A percentile compares a stretch with the other conserved stretches of the same genome.
Evolutionary conservation across 371 early-diverging fungal genomes (phyloP).

Genomic region (Cokeromyces recurvatus): DNA sequence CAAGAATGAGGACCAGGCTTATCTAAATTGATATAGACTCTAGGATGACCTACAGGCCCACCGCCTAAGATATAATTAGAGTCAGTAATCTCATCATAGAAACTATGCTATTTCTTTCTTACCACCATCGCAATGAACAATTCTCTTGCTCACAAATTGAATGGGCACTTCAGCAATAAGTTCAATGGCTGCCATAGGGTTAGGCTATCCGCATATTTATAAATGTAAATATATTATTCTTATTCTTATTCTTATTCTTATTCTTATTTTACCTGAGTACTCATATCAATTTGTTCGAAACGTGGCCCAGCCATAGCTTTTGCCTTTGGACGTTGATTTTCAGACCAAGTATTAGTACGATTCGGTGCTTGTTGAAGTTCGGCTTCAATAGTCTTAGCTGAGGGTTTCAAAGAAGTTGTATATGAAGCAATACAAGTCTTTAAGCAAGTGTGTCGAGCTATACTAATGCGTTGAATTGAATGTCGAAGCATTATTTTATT

Average conservation of each 20-base stretch:
- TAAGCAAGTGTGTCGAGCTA: constrained; percentile 4
- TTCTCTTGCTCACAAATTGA: constrained; percentile 65
- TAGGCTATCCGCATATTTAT: constrained; percentile 80
- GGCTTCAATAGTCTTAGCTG: constrained; percentile 34
- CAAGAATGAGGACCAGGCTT: constrained; percentile 70
- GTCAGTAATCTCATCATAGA: not conserved
- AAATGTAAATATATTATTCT: too few relatives aligned
- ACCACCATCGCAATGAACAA: constrained; percentile 90
- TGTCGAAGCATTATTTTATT: constrained; percentile 25
- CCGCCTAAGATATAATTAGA: constrained; percentile 54
- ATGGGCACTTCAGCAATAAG: constrained; percentile 88
- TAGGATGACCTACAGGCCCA: constrained; percentile 91
- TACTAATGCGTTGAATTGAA: constrained; percentile 16
- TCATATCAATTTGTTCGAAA: constrained; percentile 86
- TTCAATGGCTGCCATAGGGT: constrained; percentile 88
- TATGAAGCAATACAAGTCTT: constrained; percentile 20
- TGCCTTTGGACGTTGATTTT: constrained; percentile 64
- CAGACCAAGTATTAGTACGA: constrained; percentile 73
- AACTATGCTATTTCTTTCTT: not conserved
- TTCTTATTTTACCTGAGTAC: constrained; percentile 77
- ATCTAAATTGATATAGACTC: constrained; percentile 91
- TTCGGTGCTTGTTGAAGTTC: constrained; percentile 67
- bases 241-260: too few relatives aligned
- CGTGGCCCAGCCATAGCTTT: constrained; percentile 79
- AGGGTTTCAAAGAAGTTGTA: constrained; percentile 30